phyloP scores from a whole-genome alignment of 768 basidiomycete species.

The Boletus bicolor region DNA sequence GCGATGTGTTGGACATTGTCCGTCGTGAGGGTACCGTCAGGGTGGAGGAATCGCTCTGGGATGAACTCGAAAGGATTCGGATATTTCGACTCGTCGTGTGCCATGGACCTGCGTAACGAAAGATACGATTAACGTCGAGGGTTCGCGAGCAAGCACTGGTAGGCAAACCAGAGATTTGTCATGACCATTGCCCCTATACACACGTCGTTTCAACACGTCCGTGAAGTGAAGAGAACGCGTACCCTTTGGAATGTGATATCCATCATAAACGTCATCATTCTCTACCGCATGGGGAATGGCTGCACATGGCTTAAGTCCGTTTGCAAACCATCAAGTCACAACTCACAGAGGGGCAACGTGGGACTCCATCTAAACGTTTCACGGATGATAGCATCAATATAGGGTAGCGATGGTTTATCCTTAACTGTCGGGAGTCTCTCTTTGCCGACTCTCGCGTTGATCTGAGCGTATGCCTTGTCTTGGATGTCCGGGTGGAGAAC shows the following conservation, averaged over 20 bases:
- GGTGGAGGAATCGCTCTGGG: constrained; percentile 34
- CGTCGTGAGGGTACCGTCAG: constrained; percentile 11
- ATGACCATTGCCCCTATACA: constrained; percentile 21
- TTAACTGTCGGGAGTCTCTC: constrained; percentile 16
- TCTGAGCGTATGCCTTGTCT: constrained; percentile 13
- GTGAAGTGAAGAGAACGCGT: background rate
- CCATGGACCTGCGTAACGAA: constrained; percentile 12
- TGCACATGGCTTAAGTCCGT: constrained; percentile 1
- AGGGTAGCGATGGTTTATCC: constrained; percentile 29
- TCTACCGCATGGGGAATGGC: constrained; percentile 12
- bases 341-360: constrained; percentile 15
- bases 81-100: constrained; percentile 30
- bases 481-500: constrained; percentile 18
- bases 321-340: background rate
- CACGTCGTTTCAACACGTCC: background rate
- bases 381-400: constrained; percentile 36
- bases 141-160: background rate
- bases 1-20: constrained; percentile 14
- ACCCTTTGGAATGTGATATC: constrained; percentile 11
- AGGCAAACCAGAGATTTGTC: constrained; percentile 30
- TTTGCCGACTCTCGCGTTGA: constrained; percentile 20
- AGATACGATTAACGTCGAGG: background rate
- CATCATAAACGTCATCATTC: constrained; percentile 20
- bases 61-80: constrained; percentile 35
- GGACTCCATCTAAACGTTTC: constrained; percentile 28